Base-by-base conservation (phyloP, 768 basidiomycete species). In the Myochromella boudieri region DNA sequence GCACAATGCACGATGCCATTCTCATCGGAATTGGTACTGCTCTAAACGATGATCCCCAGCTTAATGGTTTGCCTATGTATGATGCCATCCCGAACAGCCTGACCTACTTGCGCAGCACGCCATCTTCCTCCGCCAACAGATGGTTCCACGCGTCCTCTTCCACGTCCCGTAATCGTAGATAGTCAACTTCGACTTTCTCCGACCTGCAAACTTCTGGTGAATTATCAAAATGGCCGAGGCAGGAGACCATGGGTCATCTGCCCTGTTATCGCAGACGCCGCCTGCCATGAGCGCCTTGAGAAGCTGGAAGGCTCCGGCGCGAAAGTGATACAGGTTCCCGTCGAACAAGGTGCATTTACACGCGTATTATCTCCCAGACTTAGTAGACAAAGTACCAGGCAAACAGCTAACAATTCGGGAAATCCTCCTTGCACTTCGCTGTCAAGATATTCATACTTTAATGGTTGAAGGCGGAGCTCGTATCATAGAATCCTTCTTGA, bases 401-500 rank as follows among this genome's bases (percentile, higher is more conserved):
- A 17, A 28, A 27, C 44, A 56, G 20, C 60, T 85, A 15, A 67
- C 76, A 21, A 64, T 89, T 24, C 60, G 65, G 2, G 59, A 60
- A 4, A 62, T 90, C 14, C 77, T 94, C 4, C 56, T 53, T 10
- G 66, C 68, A 6, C 69, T 97, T 20, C 66, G 65, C n/a, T 63
- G 66, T 9, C 67, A 75, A n/a, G 82, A 80, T 3, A 72, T 95
- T 51, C 66, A 67, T 9, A 85, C 84, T 9, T 69, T 97, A 44
- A 99, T 99, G 95, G 89, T 97, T 5, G 97, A 99, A 69, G 97
- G 97, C 42, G 97, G 97, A 12, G 87, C 91, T 7, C 68, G 69
- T 7, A 75, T 99, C 52, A 92, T 99, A 46, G 71, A 75, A 5
- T 82, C 88, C 1, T 90, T 92, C 68, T 66, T 93, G 11, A 44